phyloP scores from a whole-genome alignment of 139 green algal species.

The Nannochloris sp. region DNA sequence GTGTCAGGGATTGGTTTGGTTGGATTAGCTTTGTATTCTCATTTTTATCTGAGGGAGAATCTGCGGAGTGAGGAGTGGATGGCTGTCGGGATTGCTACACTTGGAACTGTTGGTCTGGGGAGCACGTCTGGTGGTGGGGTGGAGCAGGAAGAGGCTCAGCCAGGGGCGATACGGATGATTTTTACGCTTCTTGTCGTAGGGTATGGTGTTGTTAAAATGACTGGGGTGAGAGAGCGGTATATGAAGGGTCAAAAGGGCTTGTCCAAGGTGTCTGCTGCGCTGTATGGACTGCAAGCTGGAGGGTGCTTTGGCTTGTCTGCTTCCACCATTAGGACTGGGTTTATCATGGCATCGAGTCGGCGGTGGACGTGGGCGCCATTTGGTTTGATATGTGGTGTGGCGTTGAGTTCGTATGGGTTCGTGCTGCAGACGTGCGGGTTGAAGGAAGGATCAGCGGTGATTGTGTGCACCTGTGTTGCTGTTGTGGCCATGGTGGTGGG shows the following conservation, averaged over 20 bases:
- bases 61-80: slow-evolving; percentile 50
- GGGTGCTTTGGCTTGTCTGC: slow-evolving; percentile 75
- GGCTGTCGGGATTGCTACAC: slow-evolving; percentile 37
- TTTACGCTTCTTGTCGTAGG: slow-evolving; percentile 16
- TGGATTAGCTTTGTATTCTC: slow-evolving; percentile 70
- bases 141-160: not conserved
- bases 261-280: slow-evolving; percentile 4
- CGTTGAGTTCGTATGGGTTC: slow-evolving; percentile 59
- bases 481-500: slow-evolving; percentile 65
- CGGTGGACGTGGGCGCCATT: slow-evolving; percentile 38
- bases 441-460: slow-evolving; percentile 64
- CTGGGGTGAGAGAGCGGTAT: slow-evolving; percentile 9
- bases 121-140: not conserved
- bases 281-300: slow-evolving; percentile 53
- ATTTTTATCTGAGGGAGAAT: slow-evolving; percentile 72
- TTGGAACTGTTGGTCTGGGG: slow-evolving; percentile 55
- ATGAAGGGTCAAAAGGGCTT: slow-evolving; percentile 8
- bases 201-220: slow-evolving; percentile 3
- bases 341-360: slow-evolving; percentile 46
- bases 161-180: slow-evolving; percentile 18
- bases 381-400: slow-evolving; percentile 47
- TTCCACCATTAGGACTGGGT: slow-evolving; percentile 54
- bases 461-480: slow-evolving; percentile 75
- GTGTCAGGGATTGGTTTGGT: slow-evolving; percentile 74
- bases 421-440: slow-evolving; percentile 71